Evolutionary conservation across 371 early-diverging fungal genomes (phyloP).

Genomic region (Mortierella sp.): DNA sequence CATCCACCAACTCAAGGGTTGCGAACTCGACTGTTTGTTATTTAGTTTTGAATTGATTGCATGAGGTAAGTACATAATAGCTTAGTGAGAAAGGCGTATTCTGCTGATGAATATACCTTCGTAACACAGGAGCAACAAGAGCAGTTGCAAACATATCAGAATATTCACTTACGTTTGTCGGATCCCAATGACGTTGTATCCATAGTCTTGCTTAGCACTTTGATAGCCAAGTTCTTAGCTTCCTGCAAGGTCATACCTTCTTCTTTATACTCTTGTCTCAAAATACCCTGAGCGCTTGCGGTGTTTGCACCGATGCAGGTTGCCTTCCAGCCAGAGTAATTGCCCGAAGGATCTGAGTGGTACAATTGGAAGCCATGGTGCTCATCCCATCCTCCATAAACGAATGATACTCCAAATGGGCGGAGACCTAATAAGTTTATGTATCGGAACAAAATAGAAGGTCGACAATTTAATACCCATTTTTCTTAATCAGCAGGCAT

Average conservation of each 20-base stretch:
- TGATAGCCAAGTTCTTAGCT: conserved; percentile 90
- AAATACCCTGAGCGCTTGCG: conserved; percentile 89
- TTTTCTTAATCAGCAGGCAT: background rate
- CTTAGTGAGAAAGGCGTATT: background rate
- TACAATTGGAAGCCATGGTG: conserved; percentile 96
- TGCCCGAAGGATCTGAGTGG: conserved; percentile 99
- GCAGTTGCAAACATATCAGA: background rate
- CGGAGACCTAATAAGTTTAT: conserved; percentile 77
- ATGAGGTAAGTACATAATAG: too few relatives aligned
- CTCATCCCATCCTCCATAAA: conserved; percentile 96
- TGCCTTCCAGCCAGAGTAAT: conserved; percentile 99
- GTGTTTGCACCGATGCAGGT: conserved; percentile 97
- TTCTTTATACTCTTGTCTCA: conserved; percentile 97
- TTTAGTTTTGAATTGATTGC: background rate
- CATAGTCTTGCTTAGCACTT: conserved; percentile 96
- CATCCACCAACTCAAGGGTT: conserved; percentile 53
- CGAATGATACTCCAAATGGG: conserved; percentile 99
- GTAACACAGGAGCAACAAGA: background rate
- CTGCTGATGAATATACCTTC: background rate
- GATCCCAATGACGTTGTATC: conserved; percentile 90
- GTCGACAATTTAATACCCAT: background rate
- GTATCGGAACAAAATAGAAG: too few relatives aligned
- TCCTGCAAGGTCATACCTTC: conserved; percentile 85
- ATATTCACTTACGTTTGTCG: conserved; percentile 85
- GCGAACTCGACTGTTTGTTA: conserved; percentile 58